Conservation (phyloP, 768 basidiomycete genomes). For the Termitomyces eurrhizus region DNA sequence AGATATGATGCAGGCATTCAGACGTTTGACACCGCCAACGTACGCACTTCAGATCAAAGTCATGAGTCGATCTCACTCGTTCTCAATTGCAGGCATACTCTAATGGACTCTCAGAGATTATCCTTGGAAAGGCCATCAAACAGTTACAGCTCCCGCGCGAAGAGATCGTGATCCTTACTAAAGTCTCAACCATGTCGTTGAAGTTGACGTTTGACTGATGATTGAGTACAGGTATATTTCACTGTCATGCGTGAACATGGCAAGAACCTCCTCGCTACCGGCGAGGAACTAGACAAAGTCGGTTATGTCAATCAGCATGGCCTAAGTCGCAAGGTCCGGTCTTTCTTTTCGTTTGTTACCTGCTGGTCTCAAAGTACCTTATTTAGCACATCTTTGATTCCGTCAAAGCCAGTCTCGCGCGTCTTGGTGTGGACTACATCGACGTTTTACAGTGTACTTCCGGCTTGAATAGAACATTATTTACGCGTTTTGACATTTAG, state of each 20-base stretch:
- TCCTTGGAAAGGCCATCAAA: constrained; percentile 73
- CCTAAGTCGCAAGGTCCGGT: constrained; percentile 25
- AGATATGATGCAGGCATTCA: constrained; percentile 64
- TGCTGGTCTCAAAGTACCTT: background rate
- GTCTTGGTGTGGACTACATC: constrained; percentile 73
- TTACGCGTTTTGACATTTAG: background rate
- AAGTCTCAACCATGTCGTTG: constrained; percentile 31
- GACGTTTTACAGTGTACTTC: constrained; percentile 64
- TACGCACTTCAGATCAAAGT: background rate
- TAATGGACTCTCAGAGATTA: constrained; percentile 59
- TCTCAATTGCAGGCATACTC: constrained; percentile 52
- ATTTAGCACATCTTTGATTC: constrained; percentile 68
- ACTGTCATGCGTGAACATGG: constrained; percentile 25
- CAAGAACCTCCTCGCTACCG: constrained; percentile 5
- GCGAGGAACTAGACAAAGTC: constrained; percentile 26
- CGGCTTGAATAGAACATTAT: background rate
- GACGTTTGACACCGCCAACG: constrained; percentile 52
- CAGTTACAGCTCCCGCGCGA: constrained; percentile 54
- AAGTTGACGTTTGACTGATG: too few relatives aligned
- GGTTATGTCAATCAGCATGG: constrained; percentile 58
- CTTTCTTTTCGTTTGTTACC: background rate
- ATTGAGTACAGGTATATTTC: constrained; percentile 30
- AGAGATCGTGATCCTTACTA: constrained; percentile 76
- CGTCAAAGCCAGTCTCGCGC: constrained; percentile 55
- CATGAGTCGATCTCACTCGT: background rate